These are phyloP conservation scores for Castanea crenata DNA, from an alignment of 306 rosid species.

Conservation along the genomic window DNA sequence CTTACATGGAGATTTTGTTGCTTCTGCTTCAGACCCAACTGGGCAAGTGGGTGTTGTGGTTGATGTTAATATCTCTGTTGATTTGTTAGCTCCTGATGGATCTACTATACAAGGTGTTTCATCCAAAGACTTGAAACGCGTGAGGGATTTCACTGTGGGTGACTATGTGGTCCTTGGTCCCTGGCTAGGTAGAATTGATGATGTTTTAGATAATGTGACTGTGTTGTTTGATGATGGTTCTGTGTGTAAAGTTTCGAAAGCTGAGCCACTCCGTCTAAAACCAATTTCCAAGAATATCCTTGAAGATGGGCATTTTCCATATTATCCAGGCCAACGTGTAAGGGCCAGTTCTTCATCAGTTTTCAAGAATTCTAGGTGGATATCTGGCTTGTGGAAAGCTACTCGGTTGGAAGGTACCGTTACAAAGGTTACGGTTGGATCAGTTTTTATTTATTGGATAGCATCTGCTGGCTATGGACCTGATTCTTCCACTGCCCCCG, in stretches of 20 bases:
- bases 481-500: constrained; percentile 86
- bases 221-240: constrained; percentile 96
- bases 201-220: constrained; percentile 93
- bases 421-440: constrained; percentile 87
- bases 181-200: constrained; percentile 95
- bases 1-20: constrained; percentile 93
- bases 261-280: constrained; percentile 86
- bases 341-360: constrained; percentile 89
- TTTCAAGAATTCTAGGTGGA: constrained; percentile 93
- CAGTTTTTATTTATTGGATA: constrained; percentile 94
- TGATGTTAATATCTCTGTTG: constrained; percentile 80
- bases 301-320: constrained; percentile 92
- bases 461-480: constrained; percentile 99
- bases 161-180: constrained; percentile 95
- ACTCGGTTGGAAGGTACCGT: constrained; percentile 93
- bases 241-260: constrained; percentile 83
- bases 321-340: constrained; percentile 98
- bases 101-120: constrained; percentile 64
- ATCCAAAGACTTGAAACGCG: constrained; percentile 72
- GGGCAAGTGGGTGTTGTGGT: constrained; percentile 98
- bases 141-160: constrained; percentile 90
- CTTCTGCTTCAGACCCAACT: constrained; percentile 76
- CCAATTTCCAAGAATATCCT: constrained; percentile 81
- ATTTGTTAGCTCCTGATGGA: constrained; percentile 67
- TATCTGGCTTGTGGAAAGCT: constrained; percentile 97